Base-by-base conservation (phyloP, 345 rosid genomes). In the Aquilaria yunnanensis region DNA sequence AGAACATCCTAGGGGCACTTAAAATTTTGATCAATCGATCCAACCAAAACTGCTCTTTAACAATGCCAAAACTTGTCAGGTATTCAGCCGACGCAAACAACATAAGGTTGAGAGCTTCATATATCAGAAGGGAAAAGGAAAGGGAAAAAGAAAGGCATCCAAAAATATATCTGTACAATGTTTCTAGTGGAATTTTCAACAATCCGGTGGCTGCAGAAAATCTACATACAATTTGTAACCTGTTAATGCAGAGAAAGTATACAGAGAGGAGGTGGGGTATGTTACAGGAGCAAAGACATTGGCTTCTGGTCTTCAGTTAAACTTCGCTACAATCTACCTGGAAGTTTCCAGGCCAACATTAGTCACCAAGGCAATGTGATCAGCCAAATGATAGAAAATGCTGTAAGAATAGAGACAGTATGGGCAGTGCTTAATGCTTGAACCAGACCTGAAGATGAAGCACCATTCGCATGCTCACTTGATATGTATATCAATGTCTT, bases 401-500 rank as follows among this genome's bases (percentile, higher is more conserved):
- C 67, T 31, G 52, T n/a, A 45, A 64, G 29, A 55, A 66, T 55
- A 55, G 65, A 65, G 16, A 67, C 67, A 10, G 70, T 69, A 57
- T 10, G 57, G n/a, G 70, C 61, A 61, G 54, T 56, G 63, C 68
- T 32, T 62, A 45, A 75, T 54, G 50, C n/a, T 47, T 34, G 61
- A 70, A 67, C 56, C 74, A 63, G 61, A 81, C 80, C 81, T 74
- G 77, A 60, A 53, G 51, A 57, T 56, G 75, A 66, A 65, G 78
- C 73, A 9, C 81, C 46, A 8, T 64, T 72, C 23, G 69, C 34
- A 51, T 64, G 71, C 33, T 60, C 34, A 67, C 83, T 75, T 47
- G 75, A 67, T 16, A 80, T 14, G 75, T 93, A 82, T 77, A 90
- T 81, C 67, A 77, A 83, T 43, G 83, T 83, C 87, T 78, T 85